Evolutionary conservation across 225 moss, liverwort and hornwort genomes (phyloP).

Genomic region (Sphagnum contortum): DNA sequence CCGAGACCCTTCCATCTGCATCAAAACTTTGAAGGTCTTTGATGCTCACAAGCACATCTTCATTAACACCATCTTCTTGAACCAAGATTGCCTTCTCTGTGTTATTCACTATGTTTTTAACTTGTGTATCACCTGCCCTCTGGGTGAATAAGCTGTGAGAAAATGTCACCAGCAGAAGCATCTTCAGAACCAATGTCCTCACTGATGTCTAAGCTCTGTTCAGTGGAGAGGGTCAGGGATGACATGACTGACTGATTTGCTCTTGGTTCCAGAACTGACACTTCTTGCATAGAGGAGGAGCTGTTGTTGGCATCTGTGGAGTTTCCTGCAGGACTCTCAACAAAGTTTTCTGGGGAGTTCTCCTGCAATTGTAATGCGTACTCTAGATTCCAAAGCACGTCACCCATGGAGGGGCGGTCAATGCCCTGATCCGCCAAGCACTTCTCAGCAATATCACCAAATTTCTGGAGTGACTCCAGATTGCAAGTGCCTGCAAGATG

Average conservation of each 20-base stretch:
- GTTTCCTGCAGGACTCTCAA: constrained; percentile 25
- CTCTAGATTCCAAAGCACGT: constrained; percentile 94
- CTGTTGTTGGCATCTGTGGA: constrained; percentile 35
- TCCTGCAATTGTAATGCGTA: constrained; percentile 93
- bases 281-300: constrained; percentile 8
- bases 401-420: constrained; percentile 92
- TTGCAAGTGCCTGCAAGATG: constrained; percentile 52
- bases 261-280: constrained; percentile 14
- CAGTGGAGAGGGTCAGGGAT: constrained; percentile 39
- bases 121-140: constrained; percentile 69
- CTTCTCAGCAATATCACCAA: constrained; percentile 87
- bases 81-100: no score
- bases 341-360: constrained; percentile 21
- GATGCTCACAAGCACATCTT: no score
- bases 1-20: no score
- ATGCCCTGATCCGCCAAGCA: constrained; percentile 94
- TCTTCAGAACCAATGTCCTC: constrained; percentile 73
- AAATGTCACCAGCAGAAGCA: constrained; percentile 78
- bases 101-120: not conserved
- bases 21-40: no score
- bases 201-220: constrained; percentile 39
- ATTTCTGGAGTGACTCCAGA: constrained; percentile 74
- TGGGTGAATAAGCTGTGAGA: constrained; percentile 94
- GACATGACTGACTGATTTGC: constrained; percentile 36
- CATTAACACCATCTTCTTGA: no score